phyloP scores from a whole-genome alignment of 495 filamentous ascomycete species.

The Penicillium canariense region DNA sequence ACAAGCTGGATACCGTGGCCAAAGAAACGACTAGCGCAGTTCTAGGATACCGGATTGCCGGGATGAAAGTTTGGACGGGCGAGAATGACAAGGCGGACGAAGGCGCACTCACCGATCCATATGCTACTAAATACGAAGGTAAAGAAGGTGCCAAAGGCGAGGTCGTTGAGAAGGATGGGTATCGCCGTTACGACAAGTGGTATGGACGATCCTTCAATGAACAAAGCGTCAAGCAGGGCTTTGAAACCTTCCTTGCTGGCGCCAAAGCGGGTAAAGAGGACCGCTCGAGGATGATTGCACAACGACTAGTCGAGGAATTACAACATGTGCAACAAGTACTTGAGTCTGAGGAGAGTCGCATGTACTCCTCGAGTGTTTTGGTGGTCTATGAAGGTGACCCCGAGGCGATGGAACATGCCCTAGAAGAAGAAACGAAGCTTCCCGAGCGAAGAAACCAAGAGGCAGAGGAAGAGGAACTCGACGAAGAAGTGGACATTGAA shows the following conservation, averaged over 20 bases:
- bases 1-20: conserved; percentile 74
- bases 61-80: conserved; percentile 90
- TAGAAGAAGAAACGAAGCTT: conserved; percentile 57
- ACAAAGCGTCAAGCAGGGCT: conserved; percentile 69
- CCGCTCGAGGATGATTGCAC: conserved; percentile 54
- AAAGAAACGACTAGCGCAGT: conserved; percentile 75
- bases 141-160: conserved; percentile 36
- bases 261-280: conserved; percentile 53
- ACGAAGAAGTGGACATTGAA: conserved; percentile 59
- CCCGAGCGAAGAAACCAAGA: conserved; percentile 27
- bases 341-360: conserved; percentile 77
- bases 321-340: conserved; percentile 60
- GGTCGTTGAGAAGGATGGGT: conserved; percentile 52
- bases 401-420: conserved; percentile 60
- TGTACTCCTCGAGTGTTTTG: conserved; percentile 89
- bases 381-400: conserved; percentile 92
- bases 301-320: conserved; percentile 66
- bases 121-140: conserved; percentile 41
- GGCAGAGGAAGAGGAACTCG: conserved; percentile 40
- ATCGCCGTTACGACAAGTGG: conserved; percentile 79
- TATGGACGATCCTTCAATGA: conserved; percentile 76
- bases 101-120: conserved; percentile 39
- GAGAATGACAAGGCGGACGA: conserved; percentile 45
- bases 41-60: conserved; percentile 84
- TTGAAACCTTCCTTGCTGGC: conserved; percentile 71